Evolutionary conservation across 495 filamentous ascomycete genomes (phyloP).

Genomic region (Penicillium lagena): DNA sequence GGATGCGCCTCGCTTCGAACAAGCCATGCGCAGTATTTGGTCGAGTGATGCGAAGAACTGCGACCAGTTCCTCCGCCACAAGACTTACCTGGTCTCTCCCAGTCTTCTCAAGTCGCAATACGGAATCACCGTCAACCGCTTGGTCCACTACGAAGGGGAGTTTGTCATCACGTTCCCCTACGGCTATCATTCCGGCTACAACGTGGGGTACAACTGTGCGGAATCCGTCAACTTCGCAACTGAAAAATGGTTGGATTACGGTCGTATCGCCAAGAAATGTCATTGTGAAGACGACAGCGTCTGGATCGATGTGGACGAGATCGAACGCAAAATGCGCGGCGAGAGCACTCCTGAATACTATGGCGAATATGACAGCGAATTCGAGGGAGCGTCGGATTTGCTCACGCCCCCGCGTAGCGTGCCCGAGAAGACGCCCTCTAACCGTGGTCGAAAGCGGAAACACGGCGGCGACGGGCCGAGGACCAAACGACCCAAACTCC

Average conservation of each 20-base stretch:
- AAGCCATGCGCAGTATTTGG: conserved; percentile 93
- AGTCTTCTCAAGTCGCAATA: conserved; percentile 76
- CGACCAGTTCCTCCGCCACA: conserved; percentile 93
- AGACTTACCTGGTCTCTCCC: conserved; percentile 96
- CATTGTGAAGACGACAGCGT: conserved; percentile 94
- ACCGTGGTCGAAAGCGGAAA: conserved; percentile 58
- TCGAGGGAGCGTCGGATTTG: conserved; percentile 58
- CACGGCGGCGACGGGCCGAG: conserved; percentile 52
- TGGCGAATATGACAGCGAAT: conserved; percentile 61
- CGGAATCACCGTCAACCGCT: conserved; percentile 89
- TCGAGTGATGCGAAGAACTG: conserved; percentile 95
- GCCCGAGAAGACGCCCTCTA: conserved; percentile 50
- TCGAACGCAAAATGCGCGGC: conserved; percentile 88
- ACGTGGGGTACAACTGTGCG: conserved; percentile 97
- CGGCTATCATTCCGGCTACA: conserved; percentile 97
- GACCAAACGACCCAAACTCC: conserved; percentile 67
- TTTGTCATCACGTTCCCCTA: conserved; percentile 99
- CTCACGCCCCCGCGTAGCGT: conserved; percentile 75
- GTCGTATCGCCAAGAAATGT: conserved; percentile 95
- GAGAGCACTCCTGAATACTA: conserved; percentile 87
- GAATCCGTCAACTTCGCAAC: conserved; percentile 98
- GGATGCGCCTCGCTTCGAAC: conserved; percentile 90
- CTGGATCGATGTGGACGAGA: conserved; percentile 93
- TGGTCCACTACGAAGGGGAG: conserved; percentile 94
- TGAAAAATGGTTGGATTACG: conserved; percentile 89